Conservation (phyloP, 208 protist genomes). For the Spongospora subterranea region DNA sequence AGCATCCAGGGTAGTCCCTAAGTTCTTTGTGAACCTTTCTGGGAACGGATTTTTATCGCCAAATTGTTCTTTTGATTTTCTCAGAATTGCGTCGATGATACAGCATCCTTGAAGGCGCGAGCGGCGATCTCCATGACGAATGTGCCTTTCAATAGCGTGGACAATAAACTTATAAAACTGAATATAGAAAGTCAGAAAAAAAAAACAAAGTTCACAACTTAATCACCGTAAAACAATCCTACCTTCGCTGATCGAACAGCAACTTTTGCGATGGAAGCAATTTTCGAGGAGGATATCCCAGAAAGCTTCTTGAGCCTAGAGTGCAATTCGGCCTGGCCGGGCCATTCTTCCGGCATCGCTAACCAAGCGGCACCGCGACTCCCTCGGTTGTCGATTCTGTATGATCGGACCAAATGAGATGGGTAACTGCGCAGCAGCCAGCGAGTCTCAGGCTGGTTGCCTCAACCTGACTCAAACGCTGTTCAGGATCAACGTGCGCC, state of each 20-base stretch:
- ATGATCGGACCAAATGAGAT: too few species aligned
- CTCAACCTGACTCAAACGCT: too few species aligned
- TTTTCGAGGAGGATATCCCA: conserved; percentile 35
- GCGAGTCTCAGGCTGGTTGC: too few species aligned
- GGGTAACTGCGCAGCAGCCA: too few species aligned
- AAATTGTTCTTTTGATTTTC: background rate
- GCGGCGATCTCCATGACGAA: background rate
- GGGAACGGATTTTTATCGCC: conserved; percentile 30
- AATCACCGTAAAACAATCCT: background rate
- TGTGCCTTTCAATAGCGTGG: background rate
- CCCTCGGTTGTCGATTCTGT: too few species aligned
- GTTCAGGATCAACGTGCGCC: too few species aligned
- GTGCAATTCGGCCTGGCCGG: conserved; percentile 48
- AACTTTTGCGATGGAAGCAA: background rate
- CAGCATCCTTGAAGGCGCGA: background rate
- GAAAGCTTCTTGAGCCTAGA: background rate
- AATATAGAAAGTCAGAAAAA: background rate
- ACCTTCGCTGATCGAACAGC: conserved; percentile 12
- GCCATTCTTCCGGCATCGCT: conserved; percentile 43
- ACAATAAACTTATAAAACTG: conserved; percentile 48
- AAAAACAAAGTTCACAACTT: background rate
- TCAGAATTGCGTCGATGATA: conserved; percentile 48
- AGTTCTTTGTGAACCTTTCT: conserved; percentile 4
- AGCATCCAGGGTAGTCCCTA: background rate
- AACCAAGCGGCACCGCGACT: too few species aligned